Percentiles rank a stretch among this genome's conserved stretches.
Conservation (phyloP, 768 basidiomycete species). For the Mycena kentingensis region DNA sequence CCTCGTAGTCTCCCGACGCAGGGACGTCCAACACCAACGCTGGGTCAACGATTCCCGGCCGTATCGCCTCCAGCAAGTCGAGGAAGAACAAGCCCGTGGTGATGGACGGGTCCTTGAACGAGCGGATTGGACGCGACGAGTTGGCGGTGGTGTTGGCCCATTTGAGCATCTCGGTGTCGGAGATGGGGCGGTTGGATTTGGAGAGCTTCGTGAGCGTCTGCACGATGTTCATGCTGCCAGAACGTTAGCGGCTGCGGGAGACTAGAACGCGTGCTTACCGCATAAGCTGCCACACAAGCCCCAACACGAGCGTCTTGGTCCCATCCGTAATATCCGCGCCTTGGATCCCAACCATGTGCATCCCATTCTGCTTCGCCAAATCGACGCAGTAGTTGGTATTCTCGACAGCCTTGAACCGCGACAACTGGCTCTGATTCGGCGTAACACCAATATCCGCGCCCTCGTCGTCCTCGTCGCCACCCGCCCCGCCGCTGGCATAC, state of each 20-base stretch:
- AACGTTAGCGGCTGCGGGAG: not conserved
- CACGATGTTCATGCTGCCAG: constrained; percentile 75
- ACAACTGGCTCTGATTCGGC: constrained; percentile 81
- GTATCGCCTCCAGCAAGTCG: constrained; percentile 85
- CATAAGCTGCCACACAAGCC: constrained; percentile 98
- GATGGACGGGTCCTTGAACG: constrained; percentile 91
- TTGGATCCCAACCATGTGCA: constrained; percentile 97
- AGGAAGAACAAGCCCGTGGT: constrained; percentile 92
- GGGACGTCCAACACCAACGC: constrained; percentile 66
- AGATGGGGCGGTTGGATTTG: constrained; percentile 70
- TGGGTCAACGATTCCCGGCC: constrained; percentile 95
- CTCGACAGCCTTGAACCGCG: constrained; percentile 96
- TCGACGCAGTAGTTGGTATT: constrained; percentile 98
- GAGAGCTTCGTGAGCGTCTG: constrained; percentile 84
- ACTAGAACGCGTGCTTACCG: constrained; percentile 48
- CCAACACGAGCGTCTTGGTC: constrained; percentile 88
- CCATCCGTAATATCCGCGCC: constrained; percentile 97
- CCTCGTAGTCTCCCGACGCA: constrained; percentile 74
- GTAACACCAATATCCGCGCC: constrained; percentile 82
- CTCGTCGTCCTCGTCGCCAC: constrained; percentile 58
- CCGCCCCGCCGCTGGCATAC: constrained; percentile 40
- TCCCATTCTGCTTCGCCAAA: constrained; percentile 86
- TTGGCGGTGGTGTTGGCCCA: constrained; percentile 95
- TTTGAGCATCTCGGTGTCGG: constrained; percentile 85
- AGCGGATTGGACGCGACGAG: constrained; percentile 70